These are phyloP conservation scores for Arabidopsis arenosa DNA, from an alignment of 345 rosid species.

Conservation along the genomic window DNA sequence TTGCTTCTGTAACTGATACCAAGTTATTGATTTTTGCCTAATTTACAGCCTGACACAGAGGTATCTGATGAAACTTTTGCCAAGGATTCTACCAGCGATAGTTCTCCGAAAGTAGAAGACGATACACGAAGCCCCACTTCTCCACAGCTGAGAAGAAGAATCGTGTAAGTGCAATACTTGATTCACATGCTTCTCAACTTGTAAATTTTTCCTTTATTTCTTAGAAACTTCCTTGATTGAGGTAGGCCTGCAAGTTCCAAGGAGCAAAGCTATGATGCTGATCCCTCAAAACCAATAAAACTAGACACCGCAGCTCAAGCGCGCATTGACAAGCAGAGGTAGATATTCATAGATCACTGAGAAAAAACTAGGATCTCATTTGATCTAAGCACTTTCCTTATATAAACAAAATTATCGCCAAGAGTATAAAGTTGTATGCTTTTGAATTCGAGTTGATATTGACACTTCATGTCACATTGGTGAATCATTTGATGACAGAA, in stretches of 20 bases:
- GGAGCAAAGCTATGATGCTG: constrained; percentile 53
- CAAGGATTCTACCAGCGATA: constrained; percentile 47
- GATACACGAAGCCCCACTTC: constrained; percentile 54
- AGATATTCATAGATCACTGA: background rate
- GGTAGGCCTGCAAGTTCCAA: constrained; percentile 54
- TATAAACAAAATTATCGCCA: background rate
- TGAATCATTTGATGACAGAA: constrained; percentile 47
- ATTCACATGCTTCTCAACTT: background rate
- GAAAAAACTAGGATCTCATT: background rate
- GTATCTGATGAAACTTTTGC: constrained; percentile 47
- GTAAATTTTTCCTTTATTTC: constrained; percentile 15
- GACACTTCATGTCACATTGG: background rate
- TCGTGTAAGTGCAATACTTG: constrained; percentile 54
- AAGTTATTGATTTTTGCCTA: background rate
- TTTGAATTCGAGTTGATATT: background rate
- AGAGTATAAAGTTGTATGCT: background rate
- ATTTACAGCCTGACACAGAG: constrained; percentile 53
- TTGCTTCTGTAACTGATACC: background rate
- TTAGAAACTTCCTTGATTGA: constrained; percentile 13
- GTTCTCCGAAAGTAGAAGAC: constrained; percentile 47
- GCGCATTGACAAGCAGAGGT: constrained; percentile 84
- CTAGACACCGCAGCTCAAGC: constrained; percentile 69
- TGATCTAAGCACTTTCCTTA: background rate
- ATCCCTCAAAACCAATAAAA: constrained; percentile 59
- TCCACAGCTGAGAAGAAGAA: constrained; percentile 80